phyloP scores from a whole-genome alignment of 257 asterid species.

The Nicotiana tabacum region DNA sequence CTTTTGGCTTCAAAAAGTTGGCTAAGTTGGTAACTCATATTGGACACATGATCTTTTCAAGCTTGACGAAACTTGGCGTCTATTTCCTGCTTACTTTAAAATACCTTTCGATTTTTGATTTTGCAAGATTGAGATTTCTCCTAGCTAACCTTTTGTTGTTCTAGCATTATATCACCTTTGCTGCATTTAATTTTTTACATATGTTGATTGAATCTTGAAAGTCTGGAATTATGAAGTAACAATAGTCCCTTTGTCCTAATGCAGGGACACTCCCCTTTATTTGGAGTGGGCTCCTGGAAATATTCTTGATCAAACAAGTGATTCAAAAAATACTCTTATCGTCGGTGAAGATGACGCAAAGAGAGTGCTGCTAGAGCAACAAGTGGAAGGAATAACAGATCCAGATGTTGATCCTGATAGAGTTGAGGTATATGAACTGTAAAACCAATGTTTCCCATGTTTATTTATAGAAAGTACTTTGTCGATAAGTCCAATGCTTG shows the following conservation, averaged over 20 bases:
- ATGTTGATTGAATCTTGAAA: background rate
- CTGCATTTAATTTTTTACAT: background rate
- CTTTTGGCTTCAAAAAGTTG: background rate
- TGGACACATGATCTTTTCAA: background rate
- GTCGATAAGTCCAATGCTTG: background rate
- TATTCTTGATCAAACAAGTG: constrained; percentile 53
- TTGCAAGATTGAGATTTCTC: constrained; percentile 1
- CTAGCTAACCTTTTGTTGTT: background rate
- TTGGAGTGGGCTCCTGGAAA: constrained; percentile 96
- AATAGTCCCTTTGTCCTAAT: background rate
- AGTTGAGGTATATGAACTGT: constrained; percentile 56
- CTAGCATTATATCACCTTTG: background rate
- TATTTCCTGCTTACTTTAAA: background rate
- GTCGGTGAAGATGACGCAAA: constrained; percentile 47
- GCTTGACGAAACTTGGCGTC: background rate
- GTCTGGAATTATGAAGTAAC: background rate
- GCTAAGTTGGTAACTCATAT: background rate
- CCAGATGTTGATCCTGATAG: constrained; percentile 75
- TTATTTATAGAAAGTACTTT: background rate
- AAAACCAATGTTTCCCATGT: background rate
- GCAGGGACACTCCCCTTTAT: constrained; percentile 88
- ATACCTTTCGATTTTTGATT: background rate
- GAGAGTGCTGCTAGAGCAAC: constrained; percentile 55
- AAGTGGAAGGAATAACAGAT: constrained; percentile 50
- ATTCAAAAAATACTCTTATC: constrained; percentile 19